Percentiles rank a stretch among this genome's conserved stretches.
phyloP scores from a whole-genome alignment of 495 filamentous ascomycete species.

The Penicillium egyptiacum region DNA sequence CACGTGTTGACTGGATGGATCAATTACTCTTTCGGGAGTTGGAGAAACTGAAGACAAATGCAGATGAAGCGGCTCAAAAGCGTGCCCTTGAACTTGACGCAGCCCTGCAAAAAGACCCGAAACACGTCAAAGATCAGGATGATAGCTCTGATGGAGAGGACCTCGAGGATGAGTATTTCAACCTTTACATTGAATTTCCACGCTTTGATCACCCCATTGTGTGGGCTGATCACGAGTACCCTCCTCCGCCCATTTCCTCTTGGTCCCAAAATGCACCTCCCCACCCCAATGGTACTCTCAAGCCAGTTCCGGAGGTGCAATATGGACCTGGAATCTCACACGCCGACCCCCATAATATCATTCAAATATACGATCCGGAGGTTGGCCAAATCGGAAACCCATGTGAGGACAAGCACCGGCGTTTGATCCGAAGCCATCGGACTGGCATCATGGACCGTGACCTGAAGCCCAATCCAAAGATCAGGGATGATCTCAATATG shows the following conservation, averaged over 20 bases:
- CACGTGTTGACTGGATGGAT: slow-evolving; percentile 91
- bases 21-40: slow-evolving; percentile 84
- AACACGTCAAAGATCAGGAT: slow-evolving; percentile 20
- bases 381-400: slow-evolving; percentile 86
- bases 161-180: slow-evolving; percentile 59
- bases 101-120: slow-evolving; percentile 24
- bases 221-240: slow-evolving; percentile 91
- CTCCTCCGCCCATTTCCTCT: slow-evolving; percentile 74
- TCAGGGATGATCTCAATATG: slow-evolving; percentile 85
- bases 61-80: slow-evolving; percentile 46
- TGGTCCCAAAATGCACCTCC: slow-evolving; percentile 60
- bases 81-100: slow-evolving; percentile 34
- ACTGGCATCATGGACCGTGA: slow-evolving; percentile 91
- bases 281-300: slow-evolving; percentile 66
- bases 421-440: slow-evolving; percentile 88
- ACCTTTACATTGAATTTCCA: slow-evolving; percentile 85
- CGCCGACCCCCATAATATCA: slow-evolving; percentile 53
- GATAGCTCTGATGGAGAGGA: slow-evolving; percentile 43
- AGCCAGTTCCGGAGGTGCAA: slow-evolving; percentile 77
- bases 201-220: slow-evolving; percentile 95
- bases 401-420: slow-evolving; percentile 90
- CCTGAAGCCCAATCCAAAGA: slow-evolving; percentile 93
- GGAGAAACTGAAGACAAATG: slow-evolving; percentile 68
- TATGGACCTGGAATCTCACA: slow-evolving; percentile 80
- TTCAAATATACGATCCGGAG: slow-evolving; percentile 92